Percentiles rank a stretch among this genome's conserved stretches.
Evolutionary conservation across 1,284 basidiomycete species (phyloP).

Genomic region (Trichosporon sp.): DNA sequence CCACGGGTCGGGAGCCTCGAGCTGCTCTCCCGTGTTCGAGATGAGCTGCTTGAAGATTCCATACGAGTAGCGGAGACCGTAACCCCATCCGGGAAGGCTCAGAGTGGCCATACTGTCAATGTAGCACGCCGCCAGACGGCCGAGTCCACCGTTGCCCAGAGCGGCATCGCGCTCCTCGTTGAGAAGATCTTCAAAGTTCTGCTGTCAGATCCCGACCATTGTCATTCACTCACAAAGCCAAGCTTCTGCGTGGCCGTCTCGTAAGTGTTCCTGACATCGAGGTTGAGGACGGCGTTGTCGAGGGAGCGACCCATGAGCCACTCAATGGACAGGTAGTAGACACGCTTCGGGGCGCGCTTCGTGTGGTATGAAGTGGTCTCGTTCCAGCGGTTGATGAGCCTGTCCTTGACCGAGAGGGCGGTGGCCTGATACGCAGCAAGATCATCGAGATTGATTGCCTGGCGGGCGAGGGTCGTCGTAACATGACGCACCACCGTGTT

Average conservation of each 20-base stretch:
- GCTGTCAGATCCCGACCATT: constrained; percentile 18
- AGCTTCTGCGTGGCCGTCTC: constrained; percentile 68
- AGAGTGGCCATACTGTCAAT: constrained; percentile 66
- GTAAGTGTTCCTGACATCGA: constrained; percentile 77
- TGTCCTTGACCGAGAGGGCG: constrained; percentile 75
- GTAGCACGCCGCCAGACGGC: constrained; percentile 90
- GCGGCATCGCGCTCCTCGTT: constrained; percentile 86
- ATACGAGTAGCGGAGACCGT: constrained; percentile 80
- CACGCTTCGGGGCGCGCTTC: constrained; percentile 57
- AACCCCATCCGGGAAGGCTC: constrained; percentile 83
- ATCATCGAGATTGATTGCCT: constrained; percentile 82
- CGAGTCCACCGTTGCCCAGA: constrained; percentile 79
- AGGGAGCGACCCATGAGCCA: constrained; percentile 77
- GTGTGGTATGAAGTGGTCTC: constrained; percentile 56
- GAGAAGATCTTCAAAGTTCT: constrained; percentile 77
- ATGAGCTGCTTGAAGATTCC: constrained; percentile 93
- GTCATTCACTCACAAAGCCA: constrained; percentile 60
- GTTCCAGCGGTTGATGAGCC: constrained; percentile 65
- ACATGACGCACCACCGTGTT: constrained; percentile 77
- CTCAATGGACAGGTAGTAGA: constrained; percentile 83
- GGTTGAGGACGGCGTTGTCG: constrained; percentile 85
- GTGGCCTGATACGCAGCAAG: constrained; percentile 57
- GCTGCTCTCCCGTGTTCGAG: constrained; percentile 70
- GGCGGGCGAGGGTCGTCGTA: constrained; percentile 81
- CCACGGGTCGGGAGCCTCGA: constrained; percentile 93